These are phyloP conservation scores for Cenchrus americanus DNA, from an alignment of 176 grass and related monocot genomes.

Conservation along the genomic window DNA sequence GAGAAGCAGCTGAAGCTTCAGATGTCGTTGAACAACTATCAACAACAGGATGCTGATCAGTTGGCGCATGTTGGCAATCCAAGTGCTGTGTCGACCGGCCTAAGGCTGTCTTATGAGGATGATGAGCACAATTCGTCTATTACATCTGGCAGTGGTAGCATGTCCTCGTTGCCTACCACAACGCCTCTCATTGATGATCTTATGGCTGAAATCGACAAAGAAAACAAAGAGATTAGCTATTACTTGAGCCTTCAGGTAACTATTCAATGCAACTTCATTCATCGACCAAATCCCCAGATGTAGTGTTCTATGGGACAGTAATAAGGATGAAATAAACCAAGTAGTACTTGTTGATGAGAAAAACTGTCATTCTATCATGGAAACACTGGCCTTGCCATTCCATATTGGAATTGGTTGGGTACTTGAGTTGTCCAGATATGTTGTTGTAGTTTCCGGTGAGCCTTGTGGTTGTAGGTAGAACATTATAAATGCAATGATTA, in stretches of 20 bases:
- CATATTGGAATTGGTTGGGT: neutral
- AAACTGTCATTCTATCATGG: neutral
- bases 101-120: slow-evolving; percentile 54
- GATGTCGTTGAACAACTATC: slow-evolving; percentile 56
- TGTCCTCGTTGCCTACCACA: slow-evolving; percentile 44
- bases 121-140: slow-evolving; percentile 59
- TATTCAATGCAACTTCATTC: neutral
- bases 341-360: neutral
- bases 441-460: neutral
- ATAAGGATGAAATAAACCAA: neutral
- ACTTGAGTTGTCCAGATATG: neutral
- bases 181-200: slow-evolving; percentile 37
- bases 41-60: slow-evolving; percentile 32
- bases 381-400: neutral
- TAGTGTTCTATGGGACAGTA: neutral
- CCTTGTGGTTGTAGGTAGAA: neutral
- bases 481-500: neutral
- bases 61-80: slow-evolving; percentile 46
- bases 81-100: slow-evolving; percentile 55
- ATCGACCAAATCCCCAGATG: neutral
- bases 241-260: slow-evolving; percentile 54
- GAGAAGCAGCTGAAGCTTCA: slow-evolving; percentile 58
- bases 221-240: slow-evolving; percentile 50
- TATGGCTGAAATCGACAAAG: slow-evolving; percentile 55
- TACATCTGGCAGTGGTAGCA: slow-evolving; percentile 59